Base-by-base conservation (phyloP, 2,329 filamentous ascomycete genomes). In the Xylaria arbuscula region DNA sequence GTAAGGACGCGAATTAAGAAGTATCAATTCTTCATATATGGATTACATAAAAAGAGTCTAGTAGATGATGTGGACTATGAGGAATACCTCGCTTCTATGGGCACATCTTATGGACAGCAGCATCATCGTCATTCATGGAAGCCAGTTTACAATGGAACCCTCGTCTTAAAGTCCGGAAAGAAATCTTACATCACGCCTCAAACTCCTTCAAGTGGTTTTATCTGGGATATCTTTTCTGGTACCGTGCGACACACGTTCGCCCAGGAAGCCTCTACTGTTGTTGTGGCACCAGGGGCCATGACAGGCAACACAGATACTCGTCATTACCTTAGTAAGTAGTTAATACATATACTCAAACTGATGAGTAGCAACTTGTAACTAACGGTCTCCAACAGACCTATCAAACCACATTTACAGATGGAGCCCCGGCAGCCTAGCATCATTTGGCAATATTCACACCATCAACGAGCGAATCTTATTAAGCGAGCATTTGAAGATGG, bases 371-470 rank as follows among this genome's bases (percentile, higher is more conserved):
- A 64, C 24, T 8, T 28, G 6, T 8, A 32, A 28, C 1, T 40
- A 40, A 40, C 6, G n/a, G 32, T 28, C 28, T 28, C 28, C 28
- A 19, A 55, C 8, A 66, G 57, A 8, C 2, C 22, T 66, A 32
- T 61, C 63, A 5, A 2, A 50, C 0, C 1, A 66, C n/a, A 56
- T 66, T n/a, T 66, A 66, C 42, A 66, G 63, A 50, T 66, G 63
- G 63, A 66, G 42, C 15, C 57, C 58, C 0, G 58, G 51, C 2
- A 62, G 64, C 24, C 28, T 57, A 5, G 13, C 15, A 13, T 66
- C 58, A 36, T 62, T 66, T 56, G 10, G 42, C 11, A 66, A 66
- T 36, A 51, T 61, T 4, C 57, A 66, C 55, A 60, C 55, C 4
- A 40, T 60, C 11, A 59, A 65, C 32, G 62, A 60, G 42, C 48